phyloP scores from a whole-genome alignment of 176 grass and related monocot species.

The Thalia dealbata region DNA sequence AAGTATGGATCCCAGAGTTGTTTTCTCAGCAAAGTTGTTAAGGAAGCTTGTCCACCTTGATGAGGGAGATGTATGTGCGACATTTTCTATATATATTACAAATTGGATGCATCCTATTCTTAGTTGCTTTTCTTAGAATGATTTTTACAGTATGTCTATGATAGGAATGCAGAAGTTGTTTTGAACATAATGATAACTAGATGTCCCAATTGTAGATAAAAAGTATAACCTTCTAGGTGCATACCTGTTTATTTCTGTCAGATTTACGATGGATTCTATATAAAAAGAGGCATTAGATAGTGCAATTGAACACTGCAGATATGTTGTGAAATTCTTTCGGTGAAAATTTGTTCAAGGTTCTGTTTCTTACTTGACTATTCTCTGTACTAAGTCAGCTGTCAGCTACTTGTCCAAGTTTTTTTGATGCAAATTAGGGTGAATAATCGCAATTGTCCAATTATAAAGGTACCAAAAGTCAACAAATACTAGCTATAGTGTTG shows the following conservation, averaged over 20 bases:
- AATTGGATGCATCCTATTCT: background rate
- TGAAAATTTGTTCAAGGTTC: background rate
- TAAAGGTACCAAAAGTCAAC: too few species aligned
- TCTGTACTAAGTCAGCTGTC: background rate
- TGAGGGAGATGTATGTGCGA: constrained; percentile 80
- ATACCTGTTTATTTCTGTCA: too few species aligned
- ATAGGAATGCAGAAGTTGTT: background rate
- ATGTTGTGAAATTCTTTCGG: background rate
- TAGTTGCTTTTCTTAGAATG: background rate
- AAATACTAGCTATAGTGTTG: too few species aligned
- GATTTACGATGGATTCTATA: background rate
- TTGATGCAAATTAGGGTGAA: background rate
- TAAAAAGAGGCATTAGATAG: background rate
- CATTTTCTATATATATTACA: constrained; percentile 3
- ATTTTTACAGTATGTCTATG: background rate
- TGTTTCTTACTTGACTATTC: background rate
- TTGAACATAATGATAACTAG: background rate
- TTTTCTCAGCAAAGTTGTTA: constrained; percentile 91
- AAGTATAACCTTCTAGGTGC: background rate
- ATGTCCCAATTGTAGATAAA: background rate
- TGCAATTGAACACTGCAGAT: background rate
- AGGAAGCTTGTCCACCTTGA: constrained; percentile 89
- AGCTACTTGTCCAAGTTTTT: background rate
- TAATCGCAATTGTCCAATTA: background rate
- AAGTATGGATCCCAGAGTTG: constrained; percentile 56